These are phyloP conservation scores for Colletotrichum horii DNA, from an alignment of 2,329 filamentous ascomycete genomes.

Conservation along the genomic window DNA sequence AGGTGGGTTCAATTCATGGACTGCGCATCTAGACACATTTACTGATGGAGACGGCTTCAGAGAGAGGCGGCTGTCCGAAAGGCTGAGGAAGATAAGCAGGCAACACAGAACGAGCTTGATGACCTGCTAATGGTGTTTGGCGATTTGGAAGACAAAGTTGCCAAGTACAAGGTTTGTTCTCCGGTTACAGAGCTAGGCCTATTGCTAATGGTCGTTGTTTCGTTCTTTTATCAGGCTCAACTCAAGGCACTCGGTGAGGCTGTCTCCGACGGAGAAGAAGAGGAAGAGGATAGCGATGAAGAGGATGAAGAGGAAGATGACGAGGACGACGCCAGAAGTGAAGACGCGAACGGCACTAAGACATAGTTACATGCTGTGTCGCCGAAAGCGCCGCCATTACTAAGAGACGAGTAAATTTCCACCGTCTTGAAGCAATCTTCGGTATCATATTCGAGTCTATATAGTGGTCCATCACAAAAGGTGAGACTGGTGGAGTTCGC, in stretches of 20 bases:
- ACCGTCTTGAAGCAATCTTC: neutral
- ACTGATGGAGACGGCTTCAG: conserved; percentile 26
- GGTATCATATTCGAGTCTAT: neutral
- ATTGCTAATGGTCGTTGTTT: neutral
- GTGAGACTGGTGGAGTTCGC: neutral
- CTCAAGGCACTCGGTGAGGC: conserved; percentile 70
- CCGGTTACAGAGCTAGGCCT: neutral
- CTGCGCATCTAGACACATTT: neutral
- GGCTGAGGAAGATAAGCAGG: conserved; percentile 67
- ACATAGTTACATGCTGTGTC: neutral
- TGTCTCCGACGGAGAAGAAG: conserved; percentile 79
- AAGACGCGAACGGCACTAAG: conserved; percentile 10
- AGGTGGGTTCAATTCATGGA: neutral
- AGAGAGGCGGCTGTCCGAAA: conserved; percentile 39
- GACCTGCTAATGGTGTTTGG: conserved; percentile 83
- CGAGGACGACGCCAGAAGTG: conserved; percentile 24
- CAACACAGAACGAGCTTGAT: conserved; percentile 76
- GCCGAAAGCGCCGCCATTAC: neutral
- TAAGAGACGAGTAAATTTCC: neutral
- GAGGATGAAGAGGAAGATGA: conserved; percentile 54
- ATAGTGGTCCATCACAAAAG: neutral
- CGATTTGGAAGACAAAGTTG: conserved; percentile 79
- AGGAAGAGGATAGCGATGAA: conserved; percentile 61
- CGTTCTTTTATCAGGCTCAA: conserved; percentile 47
- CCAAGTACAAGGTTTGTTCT: conserved; percentile 70